Percentiles rank a stretch among this genome's conserved stretches.
phyloP scores from a whole-genome alignment of 2,329 filamentous ascomycete genomes.

The Colletotrichum sojae region DNA sequence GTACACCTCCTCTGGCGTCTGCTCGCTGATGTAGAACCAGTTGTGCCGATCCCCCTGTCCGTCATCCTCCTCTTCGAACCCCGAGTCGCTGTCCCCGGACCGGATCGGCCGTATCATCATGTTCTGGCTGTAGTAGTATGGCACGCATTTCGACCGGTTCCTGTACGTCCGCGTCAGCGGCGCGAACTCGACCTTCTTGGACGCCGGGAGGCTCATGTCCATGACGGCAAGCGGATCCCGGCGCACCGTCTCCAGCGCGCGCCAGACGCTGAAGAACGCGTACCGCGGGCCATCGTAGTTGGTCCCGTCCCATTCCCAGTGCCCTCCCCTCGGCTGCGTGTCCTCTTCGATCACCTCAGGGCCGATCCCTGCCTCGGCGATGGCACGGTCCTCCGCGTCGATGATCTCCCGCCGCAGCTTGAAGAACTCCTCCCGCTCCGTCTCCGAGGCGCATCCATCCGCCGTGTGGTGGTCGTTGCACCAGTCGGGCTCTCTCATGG shows the following conservation, averaged over 20 bases:
- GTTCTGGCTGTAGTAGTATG: slow-evolving; percentile 33
- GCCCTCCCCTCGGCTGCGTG: slow-evolving; percentile 6
- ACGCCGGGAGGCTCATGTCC: slow-evolving; percentile 23
- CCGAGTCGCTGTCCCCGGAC: slow-evolving; percentile 9
- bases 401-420: slow-evolving; percentile 17
- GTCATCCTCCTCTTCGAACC: background rate
- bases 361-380: slow-evolving; percentile 10
- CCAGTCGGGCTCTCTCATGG: slow-evolving; percentile 21
- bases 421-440: slow-evolving; percentile 8
- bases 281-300: slow-evolving; percentile 30
- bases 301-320: slow-evolving; percentile 29
- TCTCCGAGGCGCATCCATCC: background rate
- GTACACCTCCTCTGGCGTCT: slow-evolving; percentile 23
- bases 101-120: slow-evolving; percentile 1
- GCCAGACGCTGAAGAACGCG: slow-evolving; percentile 29
- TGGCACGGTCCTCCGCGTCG: slow-evolving; percentile 24
- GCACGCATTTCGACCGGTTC: slow-evolving; percentile 7
- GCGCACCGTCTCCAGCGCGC: slow-evolving; percentile 16
- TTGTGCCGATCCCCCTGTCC: background rate
- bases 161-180: slow-evolving; percentile 26
- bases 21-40: slow-evolving; percentile 28
- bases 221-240: slow-evolving; percentile 31
- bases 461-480: slow-evolving; percentile 1
- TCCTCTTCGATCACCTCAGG: slow-evolving; percentile 9
- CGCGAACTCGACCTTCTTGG: slow-evolving; percentile 8